These are phyloP conservation scores for Colletotrichum magnum DNA, from an alignment of 2,329 filamentous ascomycete genomes.

Conservation along the genomic window DNA sequence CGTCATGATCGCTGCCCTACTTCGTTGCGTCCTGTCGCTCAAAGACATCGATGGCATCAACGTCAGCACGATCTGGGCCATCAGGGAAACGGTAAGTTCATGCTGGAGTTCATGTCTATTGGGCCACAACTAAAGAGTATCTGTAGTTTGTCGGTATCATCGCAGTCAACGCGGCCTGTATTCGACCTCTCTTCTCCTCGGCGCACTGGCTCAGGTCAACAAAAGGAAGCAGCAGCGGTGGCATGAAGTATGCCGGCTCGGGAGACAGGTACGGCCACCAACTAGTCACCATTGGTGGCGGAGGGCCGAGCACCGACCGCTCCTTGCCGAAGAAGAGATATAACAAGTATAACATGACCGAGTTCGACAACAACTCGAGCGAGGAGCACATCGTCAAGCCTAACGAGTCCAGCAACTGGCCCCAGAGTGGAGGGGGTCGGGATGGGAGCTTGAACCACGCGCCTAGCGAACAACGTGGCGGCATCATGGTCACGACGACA, in stretches of 20 bases:
- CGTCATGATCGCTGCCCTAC: conserved; percentile 56
- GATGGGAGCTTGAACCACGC: conserved; percentile 9
- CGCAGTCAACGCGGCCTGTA: conserved; percentile 57
- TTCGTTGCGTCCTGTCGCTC: conserved; percentile 58
- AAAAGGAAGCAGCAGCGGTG: conserved; percentile 48
- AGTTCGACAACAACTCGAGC: conserved; percentile 49
- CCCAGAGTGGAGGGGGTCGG: background rate
- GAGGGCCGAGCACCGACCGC: conserved; percentile 35
- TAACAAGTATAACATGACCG: conserved; percentile 39
- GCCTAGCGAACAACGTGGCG: conserved; percentile 12
- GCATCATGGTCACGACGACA: conserved; percentile 29
- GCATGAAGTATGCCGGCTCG: conserved; percentile 43
- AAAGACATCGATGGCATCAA: conserved; percentile 54
- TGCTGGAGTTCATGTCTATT: background rate
- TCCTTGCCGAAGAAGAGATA: conserved; percentile 25
- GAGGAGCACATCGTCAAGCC: conserved; percentile 49
- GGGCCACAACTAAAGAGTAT: background rate
- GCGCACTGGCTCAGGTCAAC: conserved; percentile 51
- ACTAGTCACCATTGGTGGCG: conserved; percentile 46
- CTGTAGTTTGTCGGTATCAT: conserved; percentile 60
- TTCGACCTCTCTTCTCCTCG: conserved; percentile 56
- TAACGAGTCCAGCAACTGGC: conserved; percentile 31
- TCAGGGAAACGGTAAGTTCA: conserved; percentile 55
- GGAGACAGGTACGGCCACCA: conserved; percentile 45
- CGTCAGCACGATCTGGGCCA: conserved; percentile 57